phyloP scores from a whole-genome alignment of 2,329 filamentous ascomycete species.

The Botryotinia calthae region DNA sequence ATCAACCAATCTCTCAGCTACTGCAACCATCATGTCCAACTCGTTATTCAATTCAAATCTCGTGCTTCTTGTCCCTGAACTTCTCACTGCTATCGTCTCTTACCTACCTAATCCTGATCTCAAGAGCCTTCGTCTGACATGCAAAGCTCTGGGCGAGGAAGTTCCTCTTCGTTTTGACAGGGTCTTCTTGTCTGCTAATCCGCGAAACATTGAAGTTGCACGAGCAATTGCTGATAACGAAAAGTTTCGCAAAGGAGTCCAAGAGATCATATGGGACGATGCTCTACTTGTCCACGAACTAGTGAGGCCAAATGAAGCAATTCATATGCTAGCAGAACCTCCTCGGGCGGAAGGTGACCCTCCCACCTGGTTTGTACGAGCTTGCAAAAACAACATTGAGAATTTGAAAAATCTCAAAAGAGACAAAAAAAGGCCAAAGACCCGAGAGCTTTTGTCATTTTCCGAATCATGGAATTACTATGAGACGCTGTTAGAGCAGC shows the following conservation, averaged over 20 bases:
- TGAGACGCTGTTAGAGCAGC: background rate
- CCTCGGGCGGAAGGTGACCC: background rate
- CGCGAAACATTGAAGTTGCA: background rate
- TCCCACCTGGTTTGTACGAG: background rate
- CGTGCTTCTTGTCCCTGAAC: background rate
- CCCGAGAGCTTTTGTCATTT: background rate
- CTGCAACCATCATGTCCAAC: background rate
- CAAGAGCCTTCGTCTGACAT: background rate
- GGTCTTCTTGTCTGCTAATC: background rate
- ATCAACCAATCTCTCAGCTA: background rate
- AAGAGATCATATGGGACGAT: background rate
- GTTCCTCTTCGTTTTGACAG: background rate
- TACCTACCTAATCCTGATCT: background rate
- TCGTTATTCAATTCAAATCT: background rate
- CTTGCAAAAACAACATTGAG: background rate
- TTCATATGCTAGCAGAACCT: background rate
- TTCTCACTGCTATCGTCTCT: background rate
- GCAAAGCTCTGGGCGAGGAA: background rate
- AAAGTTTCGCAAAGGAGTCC: background rate
- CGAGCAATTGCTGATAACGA: background rate
- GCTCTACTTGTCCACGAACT: background rate
- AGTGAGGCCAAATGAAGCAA: background rate
- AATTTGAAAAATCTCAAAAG: background rate
- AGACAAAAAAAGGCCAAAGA: background rate
- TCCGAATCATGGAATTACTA: background rate